Conservation (phyloP, 2,329 filamentous ascomycete species). For the Penicillium nordicum region DNA sequence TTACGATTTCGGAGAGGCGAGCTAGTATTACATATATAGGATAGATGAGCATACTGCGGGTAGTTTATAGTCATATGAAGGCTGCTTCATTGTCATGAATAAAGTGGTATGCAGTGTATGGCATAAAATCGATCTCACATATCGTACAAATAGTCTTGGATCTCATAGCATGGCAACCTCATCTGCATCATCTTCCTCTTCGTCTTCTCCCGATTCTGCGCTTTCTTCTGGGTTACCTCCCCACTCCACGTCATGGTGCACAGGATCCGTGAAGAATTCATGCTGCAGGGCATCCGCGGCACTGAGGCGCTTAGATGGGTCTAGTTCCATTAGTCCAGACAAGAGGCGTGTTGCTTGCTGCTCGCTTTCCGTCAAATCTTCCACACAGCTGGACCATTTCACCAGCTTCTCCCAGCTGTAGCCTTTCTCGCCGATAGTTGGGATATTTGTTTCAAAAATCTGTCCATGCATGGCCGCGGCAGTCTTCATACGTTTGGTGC, state of each 20-base stretch:
- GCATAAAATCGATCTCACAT: slow-evolving; percentile 17
- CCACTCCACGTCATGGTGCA: slow-evolving; percentile 41
- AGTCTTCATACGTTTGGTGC: slow-evolving; percentile 75
- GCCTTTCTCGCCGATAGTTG: slow-evolving; percentile 79
- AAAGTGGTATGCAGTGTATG: slow-evolving; percentile 6
- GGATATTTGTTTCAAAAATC: slow-evolving; percentile 88
- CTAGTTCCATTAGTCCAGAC: slow-evolving; percentile 43
- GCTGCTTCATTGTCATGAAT: slow-evolving; percentile 2
- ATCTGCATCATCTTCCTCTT: slow-evolving; percentile 37
- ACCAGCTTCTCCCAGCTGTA: slow-evolving; percentile 92
- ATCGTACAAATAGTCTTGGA: slow-evolving; percentile 19
- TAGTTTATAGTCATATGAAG: neutral
- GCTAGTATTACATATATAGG: slow-evolving; percentile 16
- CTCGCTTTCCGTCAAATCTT: slow-evolving; percentile 51
- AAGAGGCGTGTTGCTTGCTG: slow-evolving; percentile 46
- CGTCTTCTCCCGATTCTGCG: slow-evolving; percentile 33
- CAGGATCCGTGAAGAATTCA: slow-evolving; percentile 44
- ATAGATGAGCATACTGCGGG: neutral
- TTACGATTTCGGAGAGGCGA: slow-evolving; percentile 49
- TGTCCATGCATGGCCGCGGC: slow-evolving; percentile 83
- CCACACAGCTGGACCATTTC: slow-evolving; percentile 85
- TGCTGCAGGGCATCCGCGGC: slow-evolving; percentile 45
- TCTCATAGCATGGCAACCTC: slow-evolving; percentile 39
- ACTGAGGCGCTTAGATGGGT: slow-evolving; percentile 41
- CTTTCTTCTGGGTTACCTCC: slow-evolving; percentile 38